Base-by-base conservation (phyloP, 129 eudicot genomes). In the Flaveria linearis region DNA sequence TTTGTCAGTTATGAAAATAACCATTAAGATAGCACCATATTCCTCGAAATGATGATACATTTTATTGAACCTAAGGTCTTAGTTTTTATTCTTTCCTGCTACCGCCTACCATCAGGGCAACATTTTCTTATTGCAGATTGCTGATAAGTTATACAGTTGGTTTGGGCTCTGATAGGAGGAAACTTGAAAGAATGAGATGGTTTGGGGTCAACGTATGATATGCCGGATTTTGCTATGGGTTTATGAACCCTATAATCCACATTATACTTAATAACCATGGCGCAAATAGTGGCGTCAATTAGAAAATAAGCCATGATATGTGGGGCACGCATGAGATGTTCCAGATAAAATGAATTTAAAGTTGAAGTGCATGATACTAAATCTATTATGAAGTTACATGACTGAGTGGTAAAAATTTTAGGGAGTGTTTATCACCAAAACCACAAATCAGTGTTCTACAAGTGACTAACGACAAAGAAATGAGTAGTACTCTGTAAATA, bases 111-210 rank as follows among this genome's bases (percentile, higher is more conserved):
- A 36, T 36, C 41, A 36, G 41, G 41, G 7, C 41, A 36, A 45
- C 39, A 14, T 64, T 62, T 46, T n/a, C 33, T 63, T 22, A 75
- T 63, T 55, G 12, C 69, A 2, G 63, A 39, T 51, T 16, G 36
- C 33, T 47, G 50, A 49, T 47, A 43, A 15, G 28, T 50, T 16
- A 5, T 61, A 8, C 45, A 43, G 60, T 15, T 74, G 72, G 49
- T 61, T 75, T 75, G 36, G 53, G 80, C 33, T 51, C 41, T 41
- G 67, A 50, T 53, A 76, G 73, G 74, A 65, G 56, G 56, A 66
- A 53, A 53, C 15, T 52, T 66, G 52, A 51, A 65, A 39, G 71
- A 61, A 47, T 65, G 42, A 50, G 23, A 65, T 52, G 47, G 20
- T 16, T 52, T 52, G 30, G 52, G 49, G 22, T 20, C 9, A 12